Conservation (phyloP, 2,329 filamentous ascomycete genomes). For the Zymoseptoria tritici region DNA sequence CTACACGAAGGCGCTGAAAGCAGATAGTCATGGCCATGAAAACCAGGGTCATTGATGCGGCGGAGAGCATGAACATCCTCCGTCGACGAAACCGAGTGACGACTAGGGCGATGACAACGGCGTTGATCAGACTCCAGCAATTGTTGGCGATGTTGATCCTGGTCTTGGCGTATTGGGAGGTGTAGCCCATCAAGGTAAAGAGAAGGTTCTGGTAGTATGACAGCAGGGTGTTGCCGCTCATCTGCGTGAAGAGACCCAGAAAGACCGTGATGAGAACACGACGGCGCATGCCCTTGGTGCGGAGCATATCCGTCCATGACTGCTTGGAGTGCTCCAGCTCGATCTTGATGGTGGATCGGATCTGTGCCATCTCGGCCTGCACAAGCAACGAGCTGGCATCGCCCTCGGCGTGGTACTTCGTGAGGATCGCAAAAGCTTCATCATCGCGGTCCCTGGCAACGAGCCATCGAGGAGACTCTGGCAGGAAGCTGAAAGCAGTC, state of each 20-base stretch:
- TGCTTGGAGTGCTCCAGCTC: constrained; percentile 46
- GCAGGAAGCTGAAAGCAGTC: constrained; percentile 8
- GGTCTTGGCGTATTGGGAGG: constrained; percentile 27
- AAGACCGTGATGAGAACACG: constrained; percentile 32
- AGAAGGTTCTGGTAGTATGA: constrained; percentile 27
- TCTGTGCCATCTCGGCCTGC: constrained; percentile 58
- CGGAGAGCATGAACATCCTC: constrained; percentile 37
- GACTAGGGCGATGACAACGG: constrained; percentile 33
- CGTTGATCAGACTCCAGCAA: constrained; percentile 33
- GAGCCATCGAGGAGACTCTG: constrained; percentile 14
- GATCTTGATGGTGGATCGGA: constrained; percentile 48
- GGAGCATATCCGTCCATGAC: constrained; percentile 14
- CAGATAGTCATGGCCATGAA: constrained; percentile 37
- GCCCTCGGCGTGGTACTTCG: constrained; percentile 59
- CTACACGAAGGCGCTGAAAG: constrained; percentile 31
- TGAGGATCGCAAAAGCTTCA: constrained; percentile 34
- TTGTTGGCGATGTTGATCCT: constrained; percentile 35
- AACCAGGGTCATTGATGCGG: constrained; percentile 37
- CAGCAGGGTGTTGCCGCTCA: constrained; percentile 35
- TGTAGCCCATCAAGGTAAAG: constrained; percentile 33
- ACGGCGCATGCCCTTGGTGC: constrained; percentile 25
- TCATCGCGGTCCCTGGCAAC: constrained; percentile 7
- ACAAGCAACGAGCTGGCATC: constrained; percentile 53
- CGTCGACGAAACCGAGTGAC: constrained; percentile 38
- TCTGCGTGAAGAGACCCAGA: constrained; percentile 33